A percentile compares a stretch with the other conserved stretches of the same genome.
phyloP scores from a whole-genome alignment of 2,329 filamentous ascomycete species.

The Dactylonectria macrodidyma region DNA sequence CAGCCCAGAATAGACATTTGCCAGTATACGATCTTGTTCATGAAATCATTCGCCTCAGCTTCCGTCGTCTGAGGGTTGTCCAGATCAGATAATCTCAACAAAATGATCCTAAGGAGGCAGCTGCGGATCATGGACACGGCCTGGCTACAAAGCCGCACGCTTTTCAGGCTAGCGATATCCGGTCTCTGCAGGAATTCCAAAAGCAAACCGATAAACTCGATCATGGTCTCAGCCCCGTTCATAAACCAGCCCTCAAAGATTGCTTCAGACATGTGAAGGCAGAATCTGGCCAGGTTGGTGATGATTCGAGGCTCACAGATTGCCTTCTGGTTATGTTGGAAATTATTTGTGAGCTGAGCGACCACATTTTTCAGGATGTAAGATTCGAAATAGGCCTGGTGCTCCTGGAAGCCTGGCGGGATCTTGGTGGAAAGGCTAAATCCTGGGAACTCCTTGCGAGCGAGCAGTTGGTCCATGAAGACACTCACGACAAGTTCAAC shows the following conservation, averaged over 20 bases:
- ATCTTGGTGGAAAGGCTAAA: conserved; percentile 89
- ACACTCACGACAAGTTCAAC: conserved; percentile 84
- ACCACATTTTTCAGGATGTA: conserved; percentile 86
- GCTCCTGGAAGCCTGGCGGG: conserved; percentile 92
- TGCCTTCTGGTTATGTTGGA: conserved; percentile 80
- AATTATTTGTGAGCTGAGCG: conserved; percentile 76
- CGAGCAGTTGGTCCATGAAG: conserved; percentile 88
- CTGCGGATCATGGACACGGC: conserved; percentile 82
- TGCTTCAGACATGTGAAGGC: conserved; percentile 86
- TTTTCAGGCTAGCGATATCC: conserved; percentile 85
- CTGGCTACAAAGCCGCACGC: conserved; percentile 90
- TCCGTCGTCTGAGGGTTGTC: conserved; percentile 75
- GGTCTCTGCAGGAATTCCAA: conserved; percentile 92
- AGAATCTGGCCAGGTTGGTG: conserved; percentile 88
- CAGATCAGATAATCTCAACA: conserved; percentile 87
- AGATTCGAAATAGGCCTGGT: conserved; percentile 95
- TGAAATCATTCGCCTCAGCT: conserved; percentile 76
- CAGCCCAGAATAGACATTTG: conserved; percentile 89
- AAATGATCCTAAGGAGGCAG: conserved; percentile 83
- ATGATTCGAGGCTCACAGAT: conserved; percentile 87
- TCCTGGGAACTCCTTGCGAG: conserved; percentile 90
- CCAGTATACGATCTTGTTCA: conserved; percentile 94
- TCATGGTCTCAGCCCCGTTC: conserved; percentile 84
- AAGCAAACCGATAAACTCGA: conserved; percentile 89
- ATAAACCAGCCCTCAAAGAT: conserved; percentile 98